These are phyloP conservation scores for Leishmania arabica DNA, from an alignment of 208 protist species.

Conservation along the genomic window DNA sequence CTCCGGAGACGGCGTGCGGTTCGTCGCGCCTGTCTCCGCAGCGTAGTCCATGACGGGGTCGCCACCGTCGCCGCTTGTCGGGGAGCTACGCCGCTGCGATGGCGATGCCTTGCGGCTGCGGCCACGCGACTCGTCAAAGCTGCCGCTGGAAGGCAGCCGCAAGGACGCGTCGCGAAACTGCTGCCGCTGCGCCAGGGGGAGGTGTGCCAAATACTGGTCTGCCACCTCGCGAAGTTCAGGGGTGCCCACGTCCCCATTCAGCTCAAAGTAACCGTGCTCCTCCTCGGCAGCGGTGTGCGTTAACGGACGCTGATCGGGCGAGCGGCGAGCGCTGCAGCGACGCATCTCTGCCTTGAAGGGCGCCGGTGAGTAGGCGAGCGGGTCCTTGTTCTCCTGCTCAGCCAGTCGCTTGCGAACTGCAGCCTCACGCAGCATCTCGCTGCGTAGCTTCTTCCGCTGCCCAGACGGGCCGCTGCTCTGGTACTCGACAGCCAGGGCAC, in stretches of 20 bases:
- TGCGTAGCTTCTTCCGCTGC: constrained; percentile 44
- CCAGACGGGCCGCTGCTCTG: constrained; percentile 17
- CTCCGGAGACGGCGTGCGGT: constrained; percentile 12
- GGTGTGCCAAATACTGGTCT: constrained; percentile 30
- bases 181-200: constrained; percentile 23
- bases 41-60: not conserved
- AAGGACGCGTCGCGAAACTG: constrained; percentile 32
- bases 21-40: not conserved
- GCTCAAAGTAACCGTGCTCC: constrained; percentile 24
- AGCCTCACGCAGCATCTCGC: constrained; percentile 65
- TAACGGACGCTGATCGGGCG: constrained; percentile 4
- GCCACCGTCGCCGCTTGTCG: constrained; percentile 6
- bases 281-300: not conserved
- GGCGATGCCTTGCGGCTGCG: not conserved
- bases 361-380: constrained; percentile 56
- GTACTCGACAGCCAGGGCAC: constrained; percentile 33
- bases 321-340: constrained; percentile 19
- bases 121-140: constrained; percentile 9
- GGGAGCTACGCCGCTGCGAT: constrained; percentile 11
- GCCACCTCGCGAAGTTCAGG: constrained; percentile 26
- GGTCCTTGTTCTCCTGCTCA: constrained; percentile 41
- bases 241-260: constrained; percentile 14
- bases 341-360: constrained; percentile 41
- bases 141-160: constrained; percentile 20
- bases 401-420: constrained; percentile 62